Base-by-base conservation (phyloP, 2,329 filamentous ascomycete genomes). In the Claviceps arundinis region DNA sequence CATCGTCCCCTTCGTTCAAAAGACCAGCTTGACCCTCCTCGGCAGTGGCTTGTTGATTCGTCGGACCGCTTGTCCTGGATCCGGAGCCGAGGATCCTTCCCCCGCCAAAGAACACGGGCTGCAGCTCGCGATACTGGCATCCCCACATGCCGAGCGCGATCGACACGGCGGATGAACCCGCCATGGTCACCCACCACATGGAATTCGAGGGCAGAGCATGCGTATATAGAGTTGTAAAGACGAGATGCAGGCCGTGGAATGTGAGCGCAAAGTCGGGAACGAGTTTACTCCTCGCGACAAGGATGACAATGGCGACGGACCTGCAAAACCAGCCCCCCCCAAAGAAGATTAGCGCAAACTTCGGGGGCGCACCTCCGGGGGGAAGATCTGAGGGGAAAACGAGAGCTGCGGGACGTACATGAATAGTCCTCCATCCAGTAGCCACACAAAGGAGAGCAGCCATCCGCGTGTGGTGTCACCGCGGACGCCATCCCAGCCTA, bases 261-360 rank as follows among this genome's bases (percentile, higher is more conserved):
- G 91, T 95, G 24, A 96, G 73, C 37, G 89, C 87, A 66, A 97
- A 98, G 70, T 98, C 93, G 59, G 89, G 89, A 49, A 97, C 87
- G 55, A 97, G 85, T 68, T 97, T 97, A 47, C 86, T 93, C 56
- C 93, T 88, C 19, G 85, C 83, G 59, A 98, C 81, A 53, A 97
- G 74, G 51, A 91, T 70, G 49, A 95, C 81, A 53, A 96, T 84
- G 43, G 89, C 86, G 54, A 94, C 81, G 43, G 88, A 81, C 64
- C 91, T 97, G 42, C 44, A 47, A 19, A 24, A 47, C 7, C 17
- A 5, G 5, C 2, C 7, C 26, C 26, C 3, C 30, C 9, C 3
- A 11, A 34, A 30, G 8, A 17, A 17, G 5, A 30, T 47, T 16
- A 47, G 30, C n/a, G 22, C 8, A 47, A 34, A 34, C 9, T 34